phyloP scores from a whole-genome alignment of 768 basidiomycete genomes.

The Tylopilus subfusipes region DNA sequence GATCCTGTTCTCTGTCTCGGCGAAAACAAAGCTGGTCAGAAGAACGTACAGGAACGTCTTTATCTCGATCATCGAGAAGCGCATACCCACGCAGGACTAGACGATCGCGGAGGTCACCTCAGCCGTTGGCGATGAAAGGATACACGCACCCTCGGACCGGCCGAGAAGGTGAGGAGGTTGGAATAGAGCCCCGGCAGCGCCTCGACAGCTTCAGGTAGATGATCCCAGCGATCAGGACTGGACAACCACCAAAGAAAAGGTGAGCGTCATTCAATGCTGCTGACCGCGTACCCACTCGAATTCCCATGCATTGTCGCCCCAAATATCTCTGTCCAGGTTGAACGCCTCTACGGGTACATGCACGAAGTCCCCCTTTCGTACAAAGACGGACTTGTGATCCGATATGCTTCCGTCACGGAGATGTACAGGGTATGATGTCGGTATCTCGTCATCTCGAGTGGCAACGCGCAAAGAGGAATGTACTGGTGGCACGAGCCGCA shows the following conservation, averaged over 20 bases:
- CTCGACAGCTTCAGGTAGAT: slow-evolving; percentile 65
- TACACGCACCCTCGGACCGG: slow-evolving; percentile 69
- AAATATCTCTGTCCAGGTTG: slow-evolving; percentile 72
- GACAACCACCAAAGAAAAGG: too few relatives aligned
- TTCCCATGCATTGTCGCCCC: slow-evolving; percentile 80
- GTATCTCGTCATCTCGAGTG: slow-evolving; percentile 72
- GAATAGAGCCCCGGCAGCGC: slow-evolving; percentile 69
- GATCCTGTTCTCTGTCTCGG: slow-evolving; percentile 48
- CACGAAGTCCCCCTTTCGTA: slow-evolving; percentile 69
- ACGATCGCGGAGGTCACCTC: neutral
- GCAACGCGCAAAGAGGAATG: slow-evolving; percentile 81
- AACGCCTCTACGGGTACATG: slow-evolving; percentile 79
- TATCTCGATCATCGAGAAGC: slow-evolving; percentile 81
- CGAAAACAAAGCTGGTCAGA: slow-evolving; percentile 63
- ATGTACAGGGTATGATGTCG: slow-evolving; percentile 62
- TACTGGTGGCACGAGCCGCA: slow-evolving; percentile 78
- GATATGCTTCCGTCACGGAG: slow-evolving; percentile 44
- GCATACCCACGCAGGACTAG: slow-evolving; percentile 80
- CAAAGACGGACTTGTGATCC: slow-evolving; percentile 40
- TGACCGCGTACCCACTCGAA: slow-evolving; percentile 55
- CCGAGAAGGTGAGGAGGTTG: slow-evolving; percentile 72
- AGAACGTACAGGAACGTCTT: slow-evolving; percentile 73
- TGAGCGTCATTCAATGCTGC: slow-evolving; percentile 2
- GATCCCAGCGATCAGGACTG: slow-evolving; percentile 81
- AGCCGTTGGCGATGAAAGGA: neutral